Percentiles rank a stretch among this genome's conserved stretches.
Conservation (phyloP, 2,329 filamentous ascomycete species). For the Alternaria brassicae region DNA sequence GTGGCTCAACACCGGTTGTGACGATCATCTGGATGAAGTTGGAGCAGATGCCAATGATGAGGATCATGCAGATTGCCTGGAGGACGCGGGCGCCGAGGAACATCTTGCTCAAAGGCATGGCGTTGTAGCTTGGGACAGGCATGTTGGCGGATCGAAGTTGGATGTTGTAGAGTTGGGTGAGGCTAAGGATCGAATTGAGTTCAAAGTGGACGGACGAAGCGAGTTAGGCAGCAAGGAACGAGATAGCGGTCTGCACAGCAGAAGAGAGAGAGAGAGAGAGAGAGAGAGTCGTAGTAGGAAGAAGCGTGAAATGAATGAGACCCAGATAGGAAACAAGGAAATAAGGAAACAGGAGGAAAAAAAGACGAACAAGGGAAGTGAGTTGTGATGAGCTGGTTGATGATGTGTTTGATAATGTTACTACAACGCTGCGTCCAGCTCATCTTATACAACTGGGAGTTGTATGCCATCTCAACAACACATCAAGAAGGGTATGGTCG, state of each 20-base stretch:
- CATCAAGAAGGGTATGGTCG: slow-evolving; percentile 30
- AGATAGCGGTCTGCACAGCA: slow-evolving; percentile 48
- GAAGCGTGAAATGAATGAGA: slow-evolving; percentile 24
- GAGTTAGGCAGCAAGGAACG: slow-evolving; percentile 38
- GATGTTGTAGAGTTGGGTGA: slow-evolving; percentile 17
- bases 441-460: slow-evolving; percentile 39
- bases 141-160: slow-evolving; percentile 49
- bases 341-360: slow-evolving; percentile 46
- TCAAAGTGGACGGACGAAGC: slow-evolving; percentile 28
- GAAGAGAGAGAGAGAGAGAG: slow-evolving; percentile 42
- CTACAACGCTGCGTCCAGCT: slow-evolving; percentile 21
- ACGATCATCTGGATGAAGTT: slow-evolving; percentile 85
- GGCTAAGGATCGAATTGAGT: slow-evolving; percentile 25
- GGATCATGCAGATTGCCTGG: slow-evolving; percentile 74
- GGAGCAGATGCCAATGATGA: slow-evolving; percentile 79
- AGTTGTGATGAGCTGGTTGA: slow-evolving; percentile 41
- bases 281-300: slow-evolving; percentile 28
- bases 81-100: slow-evolving; percentile 77
- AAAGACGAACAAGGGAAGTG: slow-evolving; percentile 45
- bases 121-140: slow-evolving; percentile 69
- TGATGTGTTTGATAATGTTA: slow-evolving; percentile 44
- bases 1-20: slow-evolving; percentile 67
- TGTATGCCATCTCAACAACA: slow-evolving; percentile 27
- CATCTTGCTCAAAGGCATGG: slow-evolving; percentile 72
- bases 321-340: slow-evolving; percentile 45